phyloP scores from a whole-genome alignment of 495 filamentous ascomycete genomes.

The Hypomontagnella submonticulosa region DNA sequence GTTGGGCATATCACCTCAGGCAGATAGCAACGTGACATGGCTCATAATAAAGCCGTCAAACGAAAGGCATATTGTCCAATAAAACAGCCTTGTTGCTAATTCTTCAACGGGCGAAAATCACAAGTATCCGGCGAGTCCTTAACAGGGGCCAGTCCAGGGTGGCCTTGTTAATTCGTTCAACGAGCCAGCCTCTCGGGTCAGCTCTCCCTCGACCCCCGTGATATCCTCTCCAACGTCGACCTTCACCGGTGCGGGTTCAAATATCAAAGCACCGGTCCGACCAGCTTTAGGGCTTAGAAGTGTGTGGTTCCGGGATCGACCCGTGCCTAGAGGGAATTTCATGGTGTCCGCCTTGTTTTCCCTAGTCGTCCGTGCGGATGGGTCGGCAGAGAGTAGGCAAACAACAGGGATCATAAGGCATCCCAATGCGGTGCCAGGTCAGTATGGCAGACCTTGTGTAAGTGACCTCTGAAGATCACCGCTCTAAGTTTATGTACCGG shows the following conservation, averaged over 20 bases:
- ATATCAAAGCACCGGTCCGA: conserved; percentile 24
- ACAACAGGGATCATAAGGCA: conserved; percentile 26
- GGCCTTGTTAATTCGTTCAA: conserved; percentile 2
- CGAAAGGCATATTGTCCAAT: background rate
- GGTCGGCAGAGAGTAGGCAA: conserved; percentile 17
- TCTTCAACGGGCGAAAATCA: background rate
- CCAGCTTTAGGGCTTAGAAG: conserved; percentile 6
- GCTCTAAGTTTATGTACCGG: no score
- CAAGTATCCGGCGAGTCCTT: background rate
- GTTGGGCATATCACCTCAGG: conserved; percentile 9
- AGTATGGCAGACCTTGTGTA: no score
- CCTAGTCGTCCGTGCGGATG: conserved; percentile 33
- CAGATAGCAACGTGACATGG: background rate
- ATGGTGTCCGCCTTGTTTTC: conserved; percentile 19
- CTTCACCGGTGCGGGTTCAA: conserved; percentile 22
- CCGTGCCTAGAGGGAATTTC: conserved; percentile 5
- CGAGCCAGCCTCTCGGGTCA: conserved; percentile 38
- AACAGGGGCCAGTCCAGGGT: background rate
- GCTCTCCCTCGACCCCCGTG: conserved; percentile 6
- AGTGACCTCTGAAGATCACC: no score
- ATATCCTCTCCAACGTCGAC: conserved; percentile 13
- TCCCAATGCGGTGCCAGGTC: background rate
- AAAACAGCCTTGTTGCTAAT: background rate
- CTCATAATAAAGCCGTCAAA: no score
- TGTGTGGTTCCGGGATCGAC: conserved; percentile 13